These are phyloP conservation scores for Gaultheria prostrata DNA, from an alignment of 148 eudicot genomes.

Conservation along the genomic window DNA sequence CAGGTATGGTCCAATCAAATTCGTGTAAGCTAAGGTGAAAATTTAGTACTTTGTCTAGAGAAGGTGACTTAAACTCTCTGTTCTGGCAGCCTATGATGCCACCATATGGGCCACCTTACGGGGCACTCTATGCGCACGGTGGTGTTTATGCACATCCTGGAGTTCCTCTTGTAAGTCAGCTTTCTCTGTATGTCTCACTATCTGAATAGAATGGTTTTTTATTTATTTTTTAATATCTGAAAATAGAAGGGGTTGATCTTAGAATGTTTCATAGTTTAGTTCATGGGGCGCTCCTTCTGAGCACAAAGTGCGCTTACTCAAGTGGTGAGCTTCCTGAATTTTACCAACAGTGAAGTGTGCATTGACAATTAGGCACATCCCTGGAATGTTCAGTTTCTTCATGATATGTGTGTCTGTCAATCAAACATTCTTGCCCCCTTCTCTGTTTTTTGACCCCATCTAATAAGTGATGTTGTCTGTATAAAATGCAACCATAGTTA, in stretches of 20 bases:
- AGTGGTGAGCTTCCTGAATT: background rate
- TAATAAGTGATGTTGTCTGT: background rate
- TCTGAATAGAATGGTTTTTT: conserved; percentile 1
- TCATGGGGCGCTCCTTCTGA: background rate
- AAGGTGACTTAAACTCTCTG: background rate
- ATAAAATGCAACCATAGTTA: conserved; percentile 2
- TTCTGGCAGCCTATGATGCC: conserved; percentile 73
- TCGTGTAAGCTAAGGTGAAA: background rate
- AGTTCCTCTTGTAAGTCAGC: conserved; percentile 61
- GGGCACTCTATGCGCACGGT: conserved; percentile 79
- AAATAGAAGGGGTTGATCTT: background rate
- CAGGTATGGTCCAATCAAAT: conserved; percentile 44
- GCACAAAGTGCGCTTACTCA: background rate
- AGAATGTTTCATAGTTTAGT: conserved; percentile 7
- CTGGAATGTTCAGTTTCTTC: background rate
- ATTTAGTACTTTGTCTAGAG: background rate
- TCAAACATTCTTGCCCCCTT: background rate
- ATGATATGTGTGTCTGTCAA: background rate
- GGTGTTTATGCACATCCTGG: conserved; percentile 91
- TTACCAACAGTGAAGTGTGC: background rate
- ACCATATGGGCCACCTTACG: conserved; percentile 86
- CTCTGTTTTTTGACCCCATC: background rate
- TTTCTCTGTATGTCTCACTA: background rate
- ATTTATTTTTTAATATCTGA: too few relatives aligned
- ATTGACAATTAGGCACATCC: background rate